A percentile compares a stretch with the other conserved stretches of the same genome.
These are phyloP conservation scores for Ambispora gerdemannii DNA, from an alignment of 192 early-diverging fungal species.

Conservation along the genomic window DNA sequence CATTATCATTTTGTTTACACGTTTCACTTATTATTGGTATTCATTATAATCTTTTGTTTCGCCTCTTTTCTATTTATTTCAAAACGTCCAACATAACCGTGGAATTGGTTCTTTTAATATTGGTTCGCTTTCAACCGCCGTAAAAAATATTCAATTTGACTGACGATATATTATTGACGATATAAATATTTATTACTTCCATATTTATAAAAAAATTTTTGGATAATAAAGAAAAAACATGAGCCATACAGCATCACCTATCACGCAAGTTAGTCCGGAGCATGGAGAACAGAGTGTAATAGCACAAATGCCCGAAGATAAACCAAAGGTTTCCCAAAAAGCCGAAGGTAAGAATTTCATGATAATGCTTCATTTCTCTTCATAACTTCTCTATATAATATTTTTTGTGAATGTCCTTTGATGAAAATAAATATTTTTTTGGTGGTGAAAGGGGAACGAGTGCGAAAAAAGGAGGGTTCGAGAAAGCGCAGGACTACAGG, in stretches of 20 bases:
- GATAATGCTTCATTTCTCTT: neutral
- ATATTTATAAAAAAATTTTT: neutral
- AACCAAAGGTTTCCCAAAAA: neutral
- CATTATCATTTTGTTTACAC: neutral
- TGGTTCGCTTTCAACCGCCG: neutral
- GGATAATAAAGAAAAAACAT: conserved; percentile 4
- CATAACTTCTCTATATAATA: neutral
- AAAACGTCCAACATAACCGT: neutral
- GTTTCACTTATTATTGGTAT: neutral
- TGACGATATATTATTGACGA: too few species aligned
- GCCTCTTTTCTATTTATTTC: neutral
- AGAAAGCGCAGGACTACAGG: neutral
- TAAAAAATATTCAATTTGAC: too few species aligned
- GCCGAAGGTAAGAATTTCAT: conserved; percentile 16
- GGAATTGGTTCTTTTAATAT: neutral
- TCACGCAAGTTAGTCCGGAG: conserved; percentile 27
- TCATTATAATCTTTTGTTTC: neutral
- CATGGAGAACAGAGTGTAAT: neutral
- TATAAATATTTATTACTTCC: neutral
- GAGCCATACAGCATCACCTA: conserved; percentile 21
- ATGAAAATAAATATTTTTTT: neutral
- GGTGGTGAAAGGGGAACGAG: neutral
- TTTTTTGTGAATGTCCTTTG: neutral
- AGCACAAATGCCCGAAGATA: conserved; percentile 8
- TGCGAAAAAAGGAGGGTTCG: neutral